Evolutionary conservation across 1,284 basidiomycete genomes (phyloP), one percentile per base, ranked within the genome.

Genomic region (Calocybe gambosa): DNA sequence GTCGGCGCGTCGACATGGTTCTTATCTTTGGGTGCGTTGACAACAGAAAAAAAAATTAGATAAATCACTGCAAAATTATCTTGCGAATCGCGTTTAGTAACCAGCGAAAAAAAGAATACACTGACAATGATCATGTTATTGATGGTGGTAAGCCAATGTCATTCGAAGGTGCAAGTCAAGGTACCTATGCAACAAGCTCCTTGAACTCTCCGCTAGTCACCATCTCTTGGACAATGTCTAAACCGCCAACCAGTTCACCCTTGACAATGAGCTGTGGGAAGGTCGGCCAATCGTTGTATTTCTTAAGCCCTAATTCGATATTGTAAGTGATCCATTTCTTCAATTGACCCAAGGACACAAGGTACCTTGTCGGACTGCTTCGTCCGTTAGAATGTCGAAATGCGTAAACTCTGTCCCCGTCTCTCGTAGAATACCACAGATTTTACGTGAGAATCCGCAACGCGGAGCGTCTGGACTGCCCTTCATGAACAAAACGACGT

Each of bases 401-500:
- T 86, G 81, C 51, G 83, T 75, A 57, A 93, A 79, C 60, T 82
- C 75, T 0, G 97, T 84, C 2, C 79, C 77, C 55, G 93, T 82
- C 1, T 94, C 82, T 58, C 85, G 84, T 54, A 98, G 73, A 47
- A 98, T 78, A 55, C 82, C 82, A 23, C 86, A 77, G 1, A 95
- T 93, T 46, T 90, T 90, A 51, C 89, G 74, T 10, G 92, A 95
- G 73, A 98, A 99, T 12, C 95, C 95, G 58, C 95, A 96, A 46
- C 86, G 82, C 10, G 93, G 95, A 5, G 71, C 73, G 37, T 88
- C 81, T 0, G 93, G 93, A 46, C 73, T 78, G 31, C 95, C 96
- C 70, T 99, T 99, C 94, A 99, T 99, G 77, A 99, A 98, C 47
- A 99, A 67, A 46, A 99, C 91, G 8, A 98, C 80, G 9, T 67